Conservation (phyloP, 768 basidiomycete genomes). For the Leccinum olivaceopallidum region DNA sequence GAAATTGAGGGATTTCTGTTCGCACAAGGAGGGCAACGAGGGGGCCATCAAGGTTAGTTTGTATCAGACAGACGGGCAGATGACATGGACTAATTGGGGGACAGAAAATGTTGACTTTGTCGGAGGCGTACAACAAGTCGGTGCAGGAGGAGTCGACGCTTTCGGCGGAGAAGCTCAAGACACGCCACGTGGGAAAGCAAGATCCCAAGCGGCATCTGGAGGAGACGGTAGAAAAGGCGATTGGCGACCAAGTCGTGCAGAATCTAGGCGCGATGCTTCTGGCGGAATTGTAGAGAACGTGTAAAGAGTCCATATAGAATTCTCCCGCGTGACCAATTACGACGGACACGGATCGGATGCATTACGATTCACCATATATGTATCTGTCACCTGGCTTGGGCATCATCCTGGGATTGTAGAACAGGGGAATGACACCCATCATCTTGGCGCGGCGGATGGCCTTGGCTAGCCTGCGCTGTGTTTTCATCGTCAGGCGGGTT, state of each 20-base stretch:
- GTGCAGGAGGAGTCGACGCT: slow-evolving; percentile 98
- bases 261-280: slow-evolving; percentile 93
- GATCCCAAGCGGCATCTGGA: slow-evolving; percentile 98
- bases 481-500: slow-evolving; percentile 75
- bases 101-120: slow-evolving; percentile 82
- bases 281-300: slow-evolving; percentile 69
- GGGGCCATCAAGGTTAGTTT: slow-evolving; percentile 85
- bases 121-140: slow-evolving; percentile 95
- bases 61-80: slow-evolving; percentile 10
- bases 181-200: slow-evolving; percentile 95
- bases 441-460: slow-evolving; percentile 86
- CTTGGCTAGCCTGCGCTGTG: slow-evolving; percentile 77
- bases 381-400: slow-evolving; percentile 17
- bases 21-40: slow-evolving; percentile 88
- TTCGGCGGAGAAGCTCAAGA: slow-evolving; percentile 90
- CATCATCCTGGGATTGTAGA: slow-evolving; percentile 32
- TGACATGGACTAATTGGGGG: slow-evolving; percentile 19
- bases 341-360: slow-evolving; percentile 13
- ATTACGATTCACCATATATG: neutral
- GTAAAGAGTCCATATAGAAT: neutral
- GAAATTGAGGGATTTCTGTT: slow-evolving; percentile 86
- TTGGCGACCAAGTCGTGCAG: slow-evolving; percentile 97
- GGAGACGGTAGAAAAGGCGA: slow-evolving; percentile 96
- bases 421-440: slow-evolving; percentile 81
- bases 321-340: slow-evolving; percentile 4